Evolutionary conservation across 805 yeast species (phyloP), one percentile per base, ranked within the genome.

Genomic region (Ogataea ganodermae): DNA sequence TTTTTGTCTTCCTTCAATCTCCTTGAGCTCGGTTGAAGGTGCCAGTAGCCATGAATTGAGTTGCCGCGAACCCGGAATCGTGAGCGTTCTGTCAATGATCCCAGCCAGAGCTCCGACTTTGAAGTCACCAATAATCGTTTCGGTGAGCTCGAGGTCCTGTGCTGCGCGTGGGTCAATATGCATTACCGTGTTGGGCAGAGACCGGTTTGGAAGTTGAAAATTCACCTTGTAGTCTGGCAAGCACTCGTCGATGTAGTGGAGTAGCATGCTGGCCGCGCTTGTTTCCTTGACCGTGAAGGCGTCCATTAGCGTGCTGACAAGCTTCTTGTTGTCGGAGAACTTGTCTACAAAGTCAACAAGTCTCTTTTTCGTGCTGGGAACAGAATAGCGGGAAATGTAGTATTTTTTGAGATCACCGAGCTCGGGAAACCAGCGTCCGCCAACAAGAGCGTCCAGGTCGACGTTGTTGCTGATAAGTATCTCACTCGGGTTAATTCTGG

Each of bases 401-500:
- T 80, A 85, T 48, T 79, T 73, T 35, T 76, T 75, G 48, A 86
- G 61, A 30, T 83, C 90, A 0, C 76, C 75, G 4, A 83, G 61
- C 27, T 78, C 83, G 1, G 80, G 73, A 53, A 75, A 76, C 85
- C 86, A 79, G 3, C 66, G 55, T 0, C 86, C 84, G 28, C 62
- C 59, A 13, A 71, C 66, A 1, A 80, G 51, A 4, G 69, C 61
- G 2, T 69, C 70, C 0, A 62, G 48, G 20, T 74, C 69, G 7
- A 79, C 63, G 0, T 69, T 71, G 36, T 75, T 76, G 20, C 79
- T 73, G 3, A 91, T 58, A 9, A 92, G 58, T 12, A 92, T 79
- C 58, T 92, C 99, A 30, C 83, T 77, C 0, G 99, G 98, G 40
- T 75, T 75, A 6, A 94, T 81, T 49, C 97, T 74, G 0, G 92